Conservation (phyloP, 2,329 filamentous ascomycete species). For the Paramyrothecium roridum region DNA sequence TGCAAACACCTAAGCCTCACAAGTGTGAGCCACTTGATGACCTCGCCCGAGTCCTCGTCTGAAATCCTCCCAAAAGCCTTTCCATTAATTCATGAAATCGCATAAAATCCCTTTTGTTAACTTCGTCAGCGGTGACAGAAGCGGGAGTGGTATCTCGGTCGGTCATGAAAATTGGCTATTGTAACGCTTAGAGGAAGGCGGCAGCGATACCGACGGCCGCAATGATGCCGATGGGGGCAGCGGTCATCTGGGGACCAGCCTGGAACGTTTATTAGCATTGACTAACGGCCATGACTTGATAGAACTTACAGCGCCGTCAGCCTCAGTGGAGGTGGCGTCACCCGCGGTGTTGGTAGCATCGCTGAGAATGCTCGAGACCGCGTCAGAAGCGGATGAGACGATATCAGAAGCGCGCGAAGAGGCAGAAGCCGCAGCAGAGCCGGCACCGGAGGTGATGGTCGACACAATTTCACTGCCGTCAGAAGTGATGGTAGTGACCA, state of each 20-base stretch:
- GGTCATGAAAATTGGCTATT: too few species aligned
- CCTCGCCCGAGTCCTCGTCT: neutral
- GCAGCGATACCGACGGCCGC: slow-evolving; percentile 48
- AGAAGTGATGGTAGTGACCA: slow-evolving; percentile 8
- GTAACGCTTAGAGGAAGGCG: slow-evolving; percentile 40
- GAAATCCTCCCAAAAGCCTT: slow-evolving; percentile 16
- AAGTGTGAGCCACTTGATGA: slow-evolving; percentile 5
- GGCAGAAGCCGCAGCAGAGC: slow-evolving; percentile 9
- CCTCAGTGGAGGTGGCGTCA: slow-evolving; percentile 12
- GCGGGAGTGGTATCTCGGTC: too few species aligned
- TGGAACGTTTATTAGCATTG: slow-evolving; percentile 12
- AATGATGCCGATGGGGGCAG: slow-evolving; percentile 41
- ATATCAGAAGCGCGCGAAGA: slow-evolving; percentile 7
- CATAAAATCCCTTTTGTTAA: too few species aligned
- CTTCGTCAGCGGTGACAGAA: too few species aligned
- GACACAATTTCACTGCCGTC: slow-evolving; percentile 15
- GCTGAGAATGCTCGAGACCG: slow-evolving; percentile 1
- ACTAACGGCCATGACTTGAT: neutral
- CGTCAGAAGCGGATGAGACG: slow-evolving; percentile 7
- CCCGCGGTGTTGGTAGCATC: slow-evolving; percentile 16
- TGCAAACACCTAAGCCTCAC: slow-evolving; percentile 5
- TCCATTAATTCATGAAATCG: too few species aligned
- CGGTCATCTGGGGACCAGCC: slow-evolving; percentile 36
- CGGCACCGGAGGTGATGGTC: slow-evolving; percentile 23
- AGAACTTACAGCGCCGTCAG: slow-evolving; percentile 27